Conservation (phyloP, 2,329 filamentous ascomycete species). For the Alternaria sp. region DNA sequence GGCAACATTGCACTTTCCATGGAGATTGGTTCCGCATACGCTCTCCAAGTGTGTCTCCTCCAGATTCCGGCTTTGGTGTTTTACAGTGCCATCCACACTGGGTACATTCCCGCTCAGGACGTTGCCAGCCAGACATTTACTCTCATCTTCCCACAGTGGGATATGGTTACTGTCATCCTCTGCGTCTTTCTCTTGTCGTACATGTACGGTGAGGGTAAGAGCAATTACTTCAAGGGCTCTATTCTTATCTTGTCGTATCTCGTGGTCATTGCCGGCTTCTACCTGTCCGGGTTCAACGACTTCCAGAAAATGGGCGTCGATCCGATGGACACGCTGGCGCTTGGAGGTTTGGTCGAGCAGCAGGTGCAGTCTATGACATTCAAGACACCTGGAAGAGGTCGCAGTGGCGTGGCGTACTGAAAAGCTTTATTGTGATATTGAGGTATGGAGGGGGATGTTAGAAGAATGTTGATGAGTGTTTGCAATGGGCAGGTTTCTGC, state of each 20-base stretch:
- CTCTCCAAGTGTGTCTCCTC: slow-evolving; percentile 91
- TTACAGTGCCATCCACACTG: slow-evolving; percentile 79
- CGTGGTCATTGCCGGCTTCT: slow-evolving; percentile 91
- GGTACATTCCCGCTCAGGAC: slow-evolving; percentile 60
- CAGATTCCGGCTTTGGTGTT: slow-evolving; percentile 93
- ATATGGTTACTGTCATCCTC: slow-evolving; percentile 95
- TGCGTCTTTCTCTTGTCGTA: slow-evolving; percentile 97
- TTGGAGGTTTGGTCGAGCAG: slow-evolving; percentile 37
- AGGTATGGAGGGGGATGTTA: background rate
- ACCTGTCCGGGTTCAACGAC: slow-evolving; percentile 73
- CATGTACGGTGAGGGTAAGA: slow-evolving; percentile 98
- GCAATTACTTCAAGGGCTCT: slow-evolving; percentile 99
- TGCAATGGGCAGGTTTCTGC: background rate
- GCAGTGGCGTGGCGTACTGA: slow-evolving; percentile 36
- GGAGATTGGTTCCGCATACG: slow-evolving; percentile 98
- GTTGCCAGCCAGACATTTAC: slow-evolving; percentile 72
- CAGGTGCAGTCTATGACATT: slow-evolving; percentile 44
- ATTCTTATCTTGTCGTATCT: slow-evolving; percentile 92
- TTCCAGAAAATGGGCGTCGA: slow-evolving; percentile 51
- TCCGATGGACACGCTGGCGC: slow-evolving; percentile 43
- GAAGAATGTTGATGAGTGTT: background rate
- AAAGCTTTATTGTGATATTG: background rate
- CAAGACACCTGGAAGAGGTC: slow-evolving; percentile 36
- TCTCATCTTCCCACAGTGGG: slow-evolving; percentile 97
- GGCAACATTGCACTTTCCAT: slow-evolving; percentile 98